Percentiles rank a stretch among this genome's conserved stretches.
These are phyloP conservation scores for Penicillium sp. DNA, from an alignment of 2,329 filamentous ascomycete genomes.

Conservation along the genomic window DNA sequence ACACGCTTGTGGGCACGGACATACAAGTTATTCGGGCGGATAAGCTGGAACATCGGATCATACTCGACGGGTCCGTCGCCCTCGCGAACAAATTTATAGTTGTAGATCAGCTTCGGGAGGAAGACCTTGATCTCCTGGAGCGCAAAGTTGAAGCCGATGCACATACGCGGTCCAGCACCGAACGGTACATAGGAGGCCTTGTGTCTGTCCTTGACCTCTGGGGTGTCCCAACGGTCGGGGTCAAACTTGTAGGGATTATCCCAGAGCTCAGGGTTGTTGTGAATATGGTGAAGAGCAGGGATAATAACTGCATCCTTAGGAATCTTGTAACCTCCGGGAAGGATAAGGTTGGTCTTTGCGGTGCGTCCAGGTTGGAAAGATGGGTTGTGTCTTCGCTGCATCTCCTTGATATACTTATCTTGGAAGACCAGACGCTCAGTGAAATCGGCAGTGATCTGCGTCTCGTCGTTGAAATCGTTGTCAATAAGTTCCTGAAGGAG, in stretches of 20 bases:
- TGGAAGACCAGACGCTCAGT: slow-evolving; percentile 50
- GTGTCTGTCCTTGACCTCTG: slow-evolving; percentile 52
- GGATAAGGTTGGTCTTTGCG: slow-evolving; percentile 55
- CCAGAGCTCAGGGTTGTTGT: slow-evolving; percentile 54
- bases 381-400: slow-evolving; percentile 60
- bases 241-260: slow-evolving; percentile 59
- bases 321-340: slow-evolving; percentile 61
- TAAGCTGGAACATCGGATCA: slow-evolving; percentile 32
- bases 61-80: slow-evolving; percentile 50
- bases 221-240: slow-evolving; percentile 59
- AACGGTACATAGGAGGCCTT: slow-evolving; percentile 60
- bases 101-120: slow-evolving; percentile 57
- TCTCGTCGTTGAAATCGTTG: too few relatives aligned
- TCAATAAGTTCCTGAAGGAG: too few relatives aligned
- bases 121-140: slow-evolving; percentile 60
- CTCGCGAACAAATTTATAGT: slow-evolving; percentile 57
- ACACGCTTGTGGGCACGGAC: slow-evolving; percentile 21
- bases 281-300: slow-evolving; percentile 39
- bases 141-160: slow-evolving; percentile 66
- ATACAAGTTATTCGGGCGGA: slow-evolving; percentile 31
- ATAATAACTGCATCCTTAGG: slow-evolving; percentile 56
- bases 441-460: slow-evolving; percentile 48
- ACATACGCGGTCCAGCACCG: slow-evolving; percentile 57
- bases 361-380: slow-evolving; percentile 63
- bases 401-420: slow-evolving; percentile 58